Percentiles rank a stretch among this genome's conserved stretches.
phyloP scores from a whole-genome alignment of 495 filamentous ascomycete genomes.

The Aspergillus affinis region DNA sequence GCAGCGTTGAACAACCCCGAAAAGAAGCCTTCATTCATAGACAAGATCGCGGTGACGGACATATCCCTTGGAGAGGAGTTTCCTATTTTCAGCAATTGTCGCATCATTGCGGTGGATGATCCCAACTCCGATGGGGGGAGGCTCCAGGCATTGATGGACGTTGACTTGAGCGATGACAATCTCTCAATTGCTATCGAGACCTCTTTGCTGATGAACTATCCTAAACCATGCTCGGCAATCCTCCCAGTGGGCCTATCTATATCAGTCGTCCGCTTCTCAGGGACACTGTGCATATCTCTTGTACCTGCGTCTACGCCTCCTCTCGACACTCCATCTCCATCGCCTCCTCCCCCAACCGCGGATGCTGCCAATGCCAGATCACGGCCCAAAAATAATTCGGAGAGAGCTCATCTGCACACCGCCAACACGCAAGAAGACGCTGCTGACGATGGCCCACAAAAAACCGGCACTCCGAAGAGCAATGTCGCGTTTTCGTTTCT shows the following conservation, averaged over 20 bases:
- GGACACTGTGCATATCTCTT: constrained; percentile 89
- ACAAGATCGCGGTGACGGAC: constrained; percentile 91
- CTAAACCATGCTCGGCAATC: constrained; percentile 83
- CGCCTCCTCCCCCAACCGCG: constrained; percentile 27
- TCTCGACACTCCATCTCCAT: constrained; percentile 37
- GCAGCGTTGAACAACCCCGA: constrained; percentile 75
- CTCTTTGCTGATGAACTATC: constrained; percentile 89
- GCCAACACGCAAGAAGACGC: constrained; percentile 5
- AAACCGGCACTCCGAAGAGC: constrained; percentile 56
- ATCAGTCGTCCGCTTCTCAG: constrained; percentile 88
- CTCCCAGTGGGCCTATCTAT: constrained; percentile 89
- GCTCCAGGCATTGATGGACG: constrained; percentile 94
- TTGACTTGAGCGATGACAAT: constrained; percentile 87
- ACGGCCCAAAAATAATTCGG: constrained; percentile 13
- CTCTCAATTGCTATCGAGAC: constrained; percentile 94
- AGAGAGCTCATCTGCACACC: constrained; percentile 16
- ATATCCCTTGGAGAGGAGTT: constrained; percentile 94
- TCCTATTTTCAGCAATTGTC: constrained; percentile 97
- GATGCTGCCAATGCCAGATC: constrained; percentile 10
- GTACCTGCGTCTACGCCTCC: constrained; percentile 60
- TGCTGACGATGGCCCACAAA: constrained; percentile 23
- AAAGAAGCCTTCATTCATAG: constrained; percentile 85
- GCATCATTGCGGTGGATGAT: constrained; percentile 69
- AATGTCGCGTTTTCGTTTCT: constrained; percentile 93
- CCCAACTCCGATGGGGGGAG: constrained; percentile 55